phyloP scores from a whole-genome alignment of 345 rosid genomes.

The Citrus maxima region DNA sequence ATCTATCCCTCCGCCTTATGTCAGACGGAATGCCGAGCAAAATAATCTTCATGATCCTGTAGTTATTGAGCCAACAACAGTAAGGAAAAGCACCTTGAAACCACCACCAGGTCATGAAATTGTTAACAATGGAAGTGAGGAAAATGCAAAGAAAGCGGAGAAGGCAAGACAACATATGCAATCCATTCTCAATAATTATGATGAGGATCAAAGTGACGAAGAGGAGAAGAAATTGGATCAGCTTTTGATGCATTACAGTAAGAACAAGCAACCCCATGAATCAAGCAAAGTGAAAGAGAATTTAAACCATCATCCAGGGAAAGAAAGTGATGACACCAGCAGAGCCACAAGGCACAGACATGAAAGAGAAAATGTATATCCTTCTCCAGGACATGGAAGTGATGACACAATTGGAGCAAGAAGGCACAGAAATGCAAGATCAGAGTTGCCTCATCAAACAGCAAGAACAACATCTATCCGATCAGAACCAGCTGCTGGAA shows the following conservation, averaged over 20 bases:
- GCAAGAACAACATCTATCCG: constrained; percentile 19
- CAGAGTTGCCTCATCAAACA: constrained; percentile 23
- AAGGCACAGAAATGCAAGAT: constrained; percentile 13
- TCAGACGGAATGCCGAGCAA: constrained; percentile 22
- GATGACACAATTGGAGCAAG: neutral
- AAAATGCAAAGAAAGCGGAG: neutral
- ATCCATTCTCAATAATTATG: neutral
- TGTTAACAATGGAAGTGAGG: neutral
- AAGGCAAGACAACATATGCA: constrained; percentile 1
- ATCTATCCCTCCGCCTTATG: constrained; percentile 53
- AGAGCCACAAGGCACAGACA: neutral
- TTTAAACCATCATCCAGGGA: constrained; percentile 14
- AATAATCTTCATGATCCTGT: constrained; percentile 18
- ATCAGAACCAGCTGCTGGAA: constrained; percentile 6
- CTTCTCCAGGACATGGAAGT: neutral
- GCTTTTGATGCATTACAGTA: constrained; percentile 37
- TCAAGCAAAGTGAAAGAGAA: constrained; percentile 10
- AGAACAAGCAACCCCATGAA: constrained; percentile 26
- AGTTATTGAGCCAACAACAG: constrained; percentile 50
- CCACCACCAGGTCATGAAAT: constrained; percentile 26
- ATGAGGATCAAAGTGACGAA: constrained; percentile 18
- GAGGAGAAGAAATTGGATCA: constrained; percentile 38
- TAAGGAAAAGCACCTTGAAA: constrained; percentile 44
- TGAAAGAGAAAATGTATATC: constrained; percentile 6
- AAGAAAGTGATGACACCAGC: constrained; percentile 1